Evolutionary conservation across 1,284 basidiomycete species (phyloP).

Genomic region (Meripilus lineatus): DNA sequence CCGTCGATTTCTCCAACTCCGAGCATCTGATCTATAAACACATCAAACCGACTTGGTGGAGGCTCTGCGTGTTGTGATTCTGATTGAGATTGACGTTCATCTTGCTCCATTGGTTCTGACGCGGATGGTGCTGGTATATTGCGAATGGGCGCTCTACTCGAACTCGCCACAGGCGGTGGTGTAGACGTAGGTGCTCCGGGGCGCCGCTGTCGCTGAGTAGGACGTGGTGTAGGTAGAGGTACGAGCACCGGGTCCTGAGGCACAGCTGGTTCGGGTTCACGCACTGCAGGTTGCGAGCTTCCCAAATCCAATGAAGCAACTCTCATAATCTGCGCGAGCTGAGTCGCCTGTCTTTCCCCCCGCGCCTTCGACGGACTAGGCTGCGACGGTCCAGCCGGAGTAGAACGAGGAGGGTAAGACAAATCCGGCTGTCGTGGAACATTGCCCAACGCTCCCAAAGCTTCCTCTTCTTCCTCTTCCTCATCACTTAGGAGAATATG

Average conservation of each 20-base stretch:
- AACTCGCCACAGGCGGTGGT: neutral
- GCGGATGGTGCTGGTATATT: neutral
- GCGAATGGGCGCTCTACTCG: neutral
- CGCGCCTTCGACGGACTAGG: too few relatives aligned
- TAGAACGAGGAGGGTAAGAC: too few relatives aligned
- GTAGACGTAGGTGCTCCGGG: too few relatives aligned
- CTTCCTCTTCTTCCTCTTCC: constrained; percentile 6
- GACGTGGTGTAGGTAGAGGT: neutral
- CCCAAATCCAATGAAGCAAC: too few relatives aligned
- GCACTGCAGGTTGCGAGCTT: too few relatives aligned
- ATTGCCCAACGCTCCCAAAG: too few relatives aligned
- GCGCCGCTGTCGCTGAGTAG: neutral
- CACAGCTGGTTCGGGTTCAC: neutral
- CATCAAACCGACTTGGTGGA: neutral
- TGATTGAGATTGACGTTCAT: neutral
- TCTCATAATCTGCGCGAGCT: too few relatives aligned
- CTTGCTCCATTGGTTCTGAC: neutral
- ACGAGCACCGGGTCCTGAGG: neutral
- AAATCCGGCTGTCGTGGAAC: too few relatives aligned
- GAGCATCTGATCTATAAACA: neutral
- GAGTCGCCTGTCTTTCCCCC: too few relatives aligned
- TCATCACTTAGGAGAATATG: constrained; percentile 16
- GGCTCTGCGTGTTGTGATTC: neutral
- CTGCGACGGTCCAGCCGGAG: too few relatives aligned
- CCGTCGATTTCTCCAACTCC: neutral